A percentile compares a stretch with the other conserved stretches of the same genome.
Conservation (phyloP, 805 yeast genomes). For the Kuraishia floccosa region DNA sequence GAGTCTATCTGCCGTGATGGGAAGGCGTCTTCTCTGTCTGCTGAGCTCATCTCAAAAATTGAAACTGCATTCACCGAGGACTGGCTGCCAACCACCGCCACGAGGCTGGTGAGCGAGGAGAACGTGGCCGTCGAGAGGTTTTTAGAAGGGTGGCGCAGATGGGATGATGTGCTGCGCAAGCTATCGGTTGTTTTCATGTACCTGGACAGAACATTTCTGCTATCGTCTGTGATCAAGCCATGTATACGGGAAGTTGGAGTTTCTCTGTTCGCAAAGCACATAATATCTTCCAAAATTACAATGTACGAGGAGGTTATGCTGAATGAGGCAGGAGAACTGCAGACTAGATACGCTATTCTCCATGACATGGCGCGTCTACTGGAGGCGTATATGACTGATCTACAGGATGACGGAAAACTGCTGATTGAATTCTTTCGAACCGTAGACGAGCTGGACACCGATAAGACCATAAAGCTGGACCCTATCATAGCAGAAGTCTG, state of each 20-base stretch:
- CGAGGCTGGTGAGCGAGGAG: neutral
- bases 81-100: neutral
- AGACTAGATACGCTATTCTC: neutral
- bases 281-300: neutral
- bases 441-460: neutral
- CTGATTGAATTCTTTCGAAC: neutral
- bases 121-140: neutral
- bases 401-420: neutral
- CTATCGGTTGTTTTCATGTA: neutral
- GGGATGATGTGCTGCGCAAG: neutral
- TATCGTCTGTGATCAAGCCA: neutral
- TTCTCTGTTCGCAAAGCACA: neutral
- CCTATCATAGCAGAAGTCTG: neutral
- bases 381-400: neutral
- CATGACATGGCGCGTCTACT: neutral
- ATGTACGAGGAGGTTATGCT: neutral
- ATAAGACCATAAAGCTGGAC: slow-evolving; percentile 1
- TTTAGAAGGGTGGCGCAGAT: neutral
- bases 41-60: neutral
- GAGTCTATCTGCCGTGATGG: neutral
- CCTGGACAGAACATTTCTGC: slow-evolving; percentile 1
- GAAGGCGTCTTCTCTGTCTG: neutral
- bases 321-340: neutral
- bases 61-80: neutral
- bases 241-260: neutral